These are phyloP conservation scores for Penicillium sp. DNA, from an alignment of 2,329 filamentous ascomycete species.

Conservation along the genomic window DNA sequence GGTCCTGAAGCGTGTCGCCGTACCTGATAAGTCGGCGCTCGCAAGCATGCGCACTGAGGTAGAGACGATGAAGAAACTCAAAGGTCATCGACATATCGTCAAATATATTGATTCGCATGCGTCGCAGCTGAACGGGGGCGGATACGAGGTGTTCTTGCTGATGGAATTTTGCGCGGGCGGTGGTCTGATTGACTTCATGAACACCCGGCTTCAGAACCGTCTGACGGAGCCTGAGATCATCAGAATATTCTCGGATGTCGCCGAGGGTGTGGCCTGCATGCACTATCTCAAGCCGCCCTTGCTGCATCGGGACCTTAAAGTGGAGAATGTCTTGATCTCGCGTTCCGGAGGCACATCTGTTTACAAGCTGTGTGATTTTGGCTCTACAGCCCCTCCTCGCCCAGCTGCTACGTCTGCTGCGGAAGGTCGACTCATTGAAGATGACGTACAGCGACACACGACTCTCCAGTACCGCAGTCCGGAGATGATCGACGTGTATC, in stretches of 20 bases:
- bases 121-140: slow-evolving; percentile 84
- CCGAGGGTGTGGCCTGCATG: slow-evolving; percentile 97
- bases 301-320: slow-evolving; percentile 91
- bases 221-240: slow-evolving; percentile 97
- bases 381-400: slow-evolving; percentile 79
- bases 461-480: slow-evolving; percentile 96
- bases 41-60: slow-evolving; percentile 97
- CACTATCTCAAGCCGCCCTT: slow-evolving; percentile 95
- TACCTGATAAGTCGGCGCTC: slow-evolving; percentile 91
- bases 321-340: slow-evolving; percentile 94
- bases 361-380: slow-evolving; percentile 98
- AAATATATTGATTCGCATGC: slow-evolving; percentile 98
- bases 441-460: slow-evolving; percentile 95
- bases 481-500: slow-evolving; percentile 98
- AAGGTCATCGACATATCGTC: slow-evolving; percentile 93
- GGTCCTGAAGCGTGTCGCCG: slow-evolving; percentile 91
- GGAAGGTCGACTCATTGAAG: slow-evolving; percentile 89
- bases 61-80: slow-evolving; percentile 99
- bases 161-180: slow-evolving; percentile 98
- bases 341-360: slow-evolving; percentile 62
- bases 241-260: slow-evolving; percentile 93
- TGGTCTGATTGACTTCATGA: slow-evolving; percentile 99
- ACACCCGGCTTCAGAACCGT: slow-evolving; percentile 91
- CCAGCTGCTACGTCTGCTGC: slow-evolving; percentile 81
- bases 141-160: slow-evolving; percentile 95